These are phyloP conservation scores for Dimocarpus longan DNA, from an alignment of 345 rosid species.

Conservation along the genomic window DNA sequence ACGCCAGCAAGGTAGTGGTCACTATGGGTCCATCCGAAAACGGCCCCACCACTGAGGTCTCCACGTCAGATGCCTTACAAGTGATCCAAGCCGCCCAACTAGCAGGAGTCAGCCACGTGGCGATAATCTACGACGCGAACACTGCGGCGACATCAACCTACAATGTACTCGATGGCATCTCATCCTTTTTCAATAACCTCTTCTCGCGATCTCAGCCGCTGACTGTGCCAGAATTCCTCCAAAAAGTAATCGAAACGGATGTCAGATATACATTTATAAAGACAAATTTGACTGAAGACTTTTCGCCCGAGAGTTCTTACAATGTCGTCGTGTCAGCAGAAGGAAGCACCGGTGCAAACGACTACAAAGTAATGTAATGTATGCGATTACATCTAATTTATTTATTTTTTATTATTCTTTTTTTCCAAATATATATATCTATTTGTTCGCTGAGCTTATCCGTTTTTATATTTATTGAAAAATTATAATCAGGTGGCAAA, in stretches of 20 bases:
- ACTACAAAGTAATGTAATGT: slow-evolving; percentile 99
- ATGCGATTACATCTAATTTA: slow-evolving; percentile 54
- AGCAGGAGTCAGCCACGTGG: slow-evolving; percentile 86
- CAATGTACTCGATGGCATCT: slow-evolving; percentile 77
- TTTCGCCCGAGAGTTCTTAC: slow-evolving; percentile 75
- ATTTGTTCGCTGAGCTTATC: slow-evolving; percentile 4
- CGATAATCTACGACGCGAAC: slow-evolving; percentile 66
- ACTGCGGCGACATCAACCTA: slow-evolving; percentile 47
- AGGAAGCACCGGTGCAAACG: slow-evolving; percentile 51
- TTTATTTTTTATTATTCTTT: background rate
- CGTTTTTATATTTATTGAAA: slow-evolving; percentile 4
- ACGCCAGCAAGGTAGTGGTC: slow-evolving; percentile 88
- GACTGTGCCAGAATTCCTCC: slow-evolving; percentile 61
- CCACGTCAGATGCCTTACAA: slow-evolving; percentile 68
- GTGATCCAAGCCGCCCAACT: slow-evolving; percentile 82
- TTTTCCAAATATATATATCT: background rate
- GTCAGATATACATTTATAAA: slow-evolving; percentile 78
- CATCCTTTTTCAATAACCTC: slow-evolving; percentile 74
- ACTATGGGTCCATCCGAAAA: slow-evolving; percentile 73
- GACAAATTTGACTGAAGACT: slow-evolving; percentile 81
- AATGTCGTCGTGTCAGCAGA: slow-evolving; percentile 79
- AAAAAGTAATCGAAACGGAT: slow-evolving; percentile 67
- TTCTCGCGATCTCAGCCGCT: slow-evolving; percentile 65
- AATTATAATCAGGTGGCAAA: slow-evolving; percentile 60
- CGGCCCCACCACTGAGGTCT: slow-evolving; percentile 67